phyloP scores from a whole-genome alignment of 2,329 filamentous ascomycete genomes.

The Plenodomus biglobosus region DNA sequence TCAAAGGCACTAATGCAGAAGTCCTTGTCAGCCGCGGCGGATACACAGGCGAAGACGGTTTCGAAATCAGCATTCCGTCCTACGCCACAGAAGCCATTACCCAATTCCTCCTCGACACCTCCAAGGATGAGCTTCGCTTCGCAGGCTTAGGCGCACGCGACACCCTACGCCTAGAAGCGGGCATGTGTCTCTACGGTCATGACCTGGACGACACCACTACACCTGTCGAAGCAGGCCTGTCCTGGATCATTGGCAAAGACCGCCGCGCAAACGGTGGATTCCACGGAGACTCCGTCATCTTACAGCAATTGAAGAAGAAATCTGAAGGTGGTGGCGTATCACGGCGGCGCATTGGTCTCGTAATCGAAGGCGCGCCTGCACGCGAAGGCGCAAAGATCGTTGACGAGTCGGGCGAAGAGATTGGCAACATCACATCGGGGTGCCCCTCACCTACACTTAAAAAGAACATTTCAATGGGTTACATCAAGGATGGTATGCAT shows the following conservation, averaged over 20 bases:
- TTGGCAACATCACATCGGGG: slow-evolving; percentile 85
- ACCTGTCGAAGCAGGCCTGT: slow-evolving; percentile 65
- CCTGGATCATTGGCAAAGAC: slow-evolving; percentile 84
- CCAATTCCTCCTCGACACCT: slow-evolving; percentile 66
- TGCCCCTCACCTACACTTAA: slow-evolving; percentile 83
- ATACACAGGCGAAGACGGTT: slow-evolving; percentile 97
- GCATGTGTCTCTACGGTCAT: slow-evolving; percentile 99
- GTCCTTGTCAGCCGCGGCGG: slow-evolving; percentile 83
- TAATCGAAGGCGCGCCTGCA: slow-evolving; percentile 83
- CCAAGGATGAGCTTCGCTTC: slow-evolving; percentile 68
- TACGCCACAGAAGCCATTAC: slow-evolving; percentile 66
- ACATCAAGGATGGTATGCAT: slow-evolving; percentile 77
- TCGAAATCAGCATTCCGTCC: slow-evolving; percentile 85
- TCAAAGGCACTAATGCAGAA: slow-evolving; percentile 59
- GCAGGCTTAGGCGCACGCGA: slow-evolving; percentile 90
- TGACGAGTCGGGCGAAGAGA: slow-evolving; percentile 61
- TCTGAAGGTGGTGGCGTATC: slow-evolving; percentile 71
- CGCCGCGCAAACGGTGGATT: slow-evolving; percentile 73
- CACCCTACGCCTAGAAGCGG: slow-evolving; percentile 88
- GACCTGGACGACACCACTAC: slow-evolving; percentile 81
- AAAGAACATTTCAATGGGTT: slow-evolving; percentile 96
- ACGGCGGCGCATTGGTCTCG: slow-evolving; percentile 76
- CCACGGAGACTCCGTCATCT: slow-evolving; percentile 77
- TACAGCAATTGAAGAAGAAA: slow-evolving; percentile 73
- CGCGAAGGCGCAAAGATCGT: slow-evolving; percentile 85